phyloP scores from a whole-genome alignment of 371 early-diverging fungal genomes.

The Rhizomucor pusillus region DNA sequence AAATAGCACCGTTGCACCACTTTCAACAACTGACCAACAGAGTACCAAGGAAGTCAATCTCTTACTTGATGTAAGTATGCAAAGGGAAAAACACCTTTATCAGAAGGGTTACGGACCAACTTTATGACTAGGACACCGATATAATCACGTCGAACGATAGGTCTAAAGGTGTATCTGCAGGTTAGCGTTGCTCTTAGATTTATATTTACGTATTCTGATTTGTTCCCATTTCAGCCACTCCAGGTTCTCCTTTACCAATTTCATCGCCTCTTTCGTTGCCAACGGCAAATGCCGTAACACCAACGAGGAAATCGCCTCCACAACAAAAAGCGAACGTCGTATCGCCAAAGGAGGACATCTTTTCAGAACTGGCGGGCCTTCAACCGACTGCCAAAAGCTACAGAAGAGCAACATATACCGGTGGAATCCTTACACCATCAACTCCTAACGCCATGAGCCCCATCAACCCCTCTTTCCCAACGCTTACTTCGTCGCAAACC shows the following conservation, averaged over 20 bases:
- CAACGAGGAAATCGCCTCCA: not conserved
- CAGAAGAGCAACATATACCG: conserved; percentile 27
- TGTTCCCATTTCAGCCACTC: no score
- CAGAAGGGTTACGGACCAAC: not conserved
- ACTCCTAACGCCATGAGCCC: conserved; percentile 14
- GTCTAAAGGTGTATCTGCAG: not conserved
- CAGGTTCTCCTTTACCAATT: not conserved
- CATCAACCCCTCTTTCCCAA: not conserved
- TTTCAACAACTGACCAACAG: not conserved
- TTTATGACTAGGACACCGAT: not conserved
- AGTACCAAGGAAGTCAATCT: not conserved
- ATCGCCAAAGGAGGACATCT: conserved; percentile 15
- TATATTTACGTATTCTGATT: no score
- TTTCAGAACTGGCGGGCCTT: conserved; percentile 32
- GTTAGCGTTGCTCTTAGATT: not conserved
- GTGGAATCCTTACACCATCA: conserved; percentile 29
- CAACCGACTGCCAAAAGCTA: conserved; percentile 13
- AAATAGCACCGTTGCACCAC: not conserved
- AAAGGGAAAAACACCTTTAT: not conserved
- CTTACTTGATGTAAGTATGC: not conserved
- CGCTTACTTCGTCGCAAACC: not conserved
- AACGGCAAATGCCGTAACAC: conserved; percentile 1
- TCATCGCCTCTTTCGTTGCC: not conserved
- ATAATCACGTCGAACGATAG: not conserved
- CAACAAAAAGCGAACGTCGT: conserved; percentile 2